A percentile compares a stretch with the other conserved stretches of the same genome.
Conservation (phyloP, 441 rosid genomes). For the Populus hybrid region DNA sequence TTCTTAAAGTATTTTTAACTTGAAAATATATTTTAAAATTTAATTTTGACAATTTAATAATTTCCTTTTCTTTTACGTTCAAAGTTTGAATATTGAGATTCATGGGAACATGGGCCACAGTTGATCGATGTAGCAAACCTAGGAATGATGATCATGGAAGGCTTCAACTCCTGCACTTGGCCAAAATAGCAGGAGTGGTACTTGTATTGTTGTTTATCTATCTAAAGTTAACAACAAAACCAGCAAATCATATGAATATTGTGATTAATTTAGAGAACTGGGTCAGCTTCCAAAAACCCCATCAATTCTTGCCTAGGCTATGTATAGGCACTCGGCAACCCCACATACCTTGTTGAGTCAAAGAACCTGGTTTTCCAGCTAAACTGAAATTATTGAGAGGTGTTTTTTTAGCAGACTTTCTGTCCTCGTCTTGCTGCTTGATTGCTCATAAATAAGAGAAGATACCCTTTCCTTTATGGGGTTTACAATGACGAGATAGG, state of each 20-base stretch:
- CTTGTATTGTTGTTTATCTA: not conserved
- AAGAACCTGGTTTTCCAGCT: constrained; percentile 19
- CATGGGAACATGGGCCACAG: constrained; percentile 18
- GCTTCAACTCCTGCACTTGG: constrained; percentile 9
- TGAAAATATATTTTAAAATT: too few relatives aligned
- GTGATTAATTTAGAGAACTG: not conserved
- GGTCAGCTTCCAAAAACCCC: constrained; percentile 2
- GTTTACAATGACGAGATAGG: not conserved
- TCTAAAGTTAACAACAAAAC: constrained; percentile 13
- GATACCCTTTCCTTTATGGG: not conserved
- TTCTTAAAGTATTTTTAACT: too few relatives aligned
- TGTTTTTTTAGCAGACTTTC: not conserved
- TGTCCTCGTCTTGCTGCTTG: not conserved
- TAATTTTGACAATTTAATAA: too few relatives aligned
- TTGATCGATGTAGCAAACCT: constrained; percentile 13
- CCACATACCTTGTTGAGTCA: constrained; percentile 21
- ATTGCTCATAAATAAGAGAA: not conserved
- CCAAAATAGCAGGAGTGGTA: not conserved
- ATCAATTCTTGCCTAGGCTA: constrained; percentile 11
- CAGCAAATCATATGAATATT: constrained; percentile 11
- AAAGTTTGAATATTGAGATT: constrained; percentile 25
- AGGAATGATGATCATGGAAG: constrained; percentile 15
- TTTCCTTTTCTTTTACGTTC: not conserved
- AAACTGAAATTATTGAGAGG: not conserved
- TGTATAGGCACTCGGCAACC: constrained; percentile 8